Evolutionary conservation across 1,139 yeast species (phyloP), one percentile per base, ranked within the genome.

Genomic region (Taphrina populina): DNA sequence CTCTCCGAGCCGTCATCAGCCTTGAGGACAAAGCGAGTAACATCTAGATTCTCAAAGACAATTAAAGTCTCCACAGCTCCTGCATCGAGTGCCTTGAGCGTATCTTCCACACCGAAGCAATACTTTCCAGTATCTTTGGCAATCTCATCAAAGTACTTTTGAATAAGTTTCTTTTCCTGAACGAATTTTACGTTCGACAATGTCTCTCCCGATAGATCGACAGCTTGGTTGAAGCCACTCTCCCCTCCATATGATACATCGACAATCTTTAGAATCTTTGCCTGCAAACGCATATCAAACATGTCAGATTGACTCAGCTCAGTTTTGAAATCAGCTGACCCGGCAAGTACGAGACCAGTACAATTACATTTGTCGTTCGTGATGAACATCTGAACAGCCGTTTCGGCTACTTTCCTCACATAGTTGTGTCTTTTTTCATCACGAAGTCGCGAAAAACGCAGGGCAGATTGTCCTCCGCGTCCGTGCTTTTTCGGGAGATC

Each of bases 381-480:
- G 65, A 92, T 88, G 73, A 92, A 92, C 74, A 88, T 87, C 71
- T 92, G 98, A 27, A 92, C 98, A 3, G 98, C 97, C 56, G 83
- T 94, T 76, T 92, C 98, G 45, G 98, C 96, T 45, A 92, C 98
- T 70, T 92, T 92, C 74, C 98, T 82, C 60, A 92, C 95, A 74
- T 92, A 92, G 72, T 92, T 92, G 73, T 94, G 98, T 77, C 98
- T 88, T 73, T 92, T 92, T 75, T 94, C 98, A 66, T 92, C 98
- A 81, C 98, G 86, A 72, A 92, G 80, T 78, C 98, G 90, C 43
- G 96, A 85, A 77, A 92, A 92, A 87, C 98, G 97, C 64, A 92
- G 71, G 45, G 98, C 98, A 61, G 98, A 92, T 77, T 92, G 98
- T 84, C 98, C 98, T 85, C 98, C 98, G 79, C 98, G 86, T 67